Evolutionary conservation across 1,284 basidiomycete species (phyloP), one percentile per base, ranked within the genome.

Genomic region (Clitocybe nebularis): DNA sequence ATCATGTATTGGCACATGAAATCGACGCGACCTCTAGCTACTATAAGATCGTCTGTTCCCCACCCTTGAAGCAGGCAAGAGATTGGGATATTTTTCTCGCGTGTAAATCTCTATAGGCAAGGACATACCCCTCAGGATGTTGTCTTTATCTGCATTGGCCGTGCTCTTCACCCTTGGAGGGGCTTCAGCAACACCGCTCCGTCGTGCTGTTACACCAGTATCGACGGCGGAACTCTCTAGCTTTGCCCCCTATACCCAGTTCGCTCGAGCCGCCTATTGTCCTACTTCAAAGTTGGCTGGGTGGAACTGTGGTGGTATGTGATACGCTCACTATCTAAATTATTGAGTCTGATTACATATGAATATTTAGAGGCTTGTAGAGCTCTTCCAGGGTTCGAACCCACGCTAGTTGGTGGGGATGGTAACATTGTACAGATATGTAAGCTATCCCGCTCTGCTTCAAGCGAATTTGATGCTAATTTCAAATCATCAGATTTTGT

Each of bases 221-320:
- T 62, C 66, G 0, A 13, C 59, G 3, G 46, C 53, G 1, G 56
- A 63, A 11, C 48, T 71, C 36, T 37, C 59, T 6, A 50, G 49
- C 4, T 60, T 67, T 21, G 56, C 57, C 4, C 69, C 70, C 6
- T 71, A 59, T 46, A 66, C 68, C 3, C 66, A 67, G 43, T 72
- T 69, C 52, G 64, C 69, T 13, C 56, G 67, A n/a, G 70, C 68
- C 14, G 66, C 69, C 6, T 71, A 71, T 52, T 73, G 71, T 43
- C 35, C 56, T 8, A 58, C 62, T 2, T 50, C 43, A 13, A 55
- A 43, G 36, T 48, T 67, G 14, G 45, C 47, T 11, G 57, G 49
- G 21, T 72, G 71, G 71, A 57, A 45, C 9, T 73, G 70, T 46
- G 71, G 69, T 38, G 55, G 70, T 71, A 44, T 36, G 56, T 50